A percentile compares a stretch with the other conserved stretches of the same genome.
These are phyloP conservation scores for Penicillium sp. DNA, from an alignment of 2,329 filamentous ascomycete species.

Conservation along the genomic window DNA sequence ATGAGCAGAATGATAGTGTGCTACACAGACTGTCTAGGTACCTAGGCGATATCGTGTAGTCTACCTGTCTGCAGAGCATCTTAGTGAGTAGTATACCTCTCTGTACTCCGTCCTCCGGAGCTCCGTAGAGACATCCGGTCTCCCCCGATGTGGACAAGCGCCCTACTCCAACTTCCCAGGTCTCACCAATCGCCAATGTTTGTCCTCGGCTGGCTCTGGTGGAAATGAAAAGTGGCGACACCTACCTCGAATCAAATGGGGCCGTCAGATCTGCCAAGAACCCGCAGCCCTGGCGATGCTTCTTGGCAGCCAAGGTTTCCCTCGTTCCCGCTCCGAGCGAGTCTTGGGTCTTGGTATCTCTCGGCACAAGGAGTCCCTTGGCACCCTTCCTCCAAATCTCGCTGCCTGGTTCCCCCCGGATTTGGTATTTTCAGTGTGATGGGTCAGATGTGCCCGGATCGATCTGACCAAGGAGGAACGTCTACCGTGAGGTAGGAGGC, in stretches of 20 bases:
- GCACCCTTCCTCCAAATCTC: not conserved
- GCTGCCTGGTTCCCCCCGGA: not conserved
- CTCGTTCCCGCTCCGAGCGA: constrained; percentile 27
- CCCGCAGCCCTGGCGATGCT: constrained; percentile 15
- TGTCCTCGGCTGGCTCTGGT: no score
- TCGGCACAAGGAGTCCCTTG: constrained; percentile 3
- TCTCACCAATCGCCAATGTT: no score
- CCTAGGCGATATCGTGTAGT: no score
- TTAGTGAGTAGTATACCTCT: not conserved
- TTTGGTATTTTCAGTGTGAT: not conserved
- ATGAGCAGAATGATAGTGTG: not conserved
- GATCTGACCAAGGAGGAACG: not conserved
- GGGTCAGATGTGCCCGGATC: not conserved
- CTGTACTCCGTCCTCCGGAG: not conserved
- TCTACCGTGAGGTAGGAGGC: not conserved
- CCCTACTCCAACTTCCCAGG: not conserved
- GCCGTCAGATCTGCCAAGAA: constrained; percentile 17
- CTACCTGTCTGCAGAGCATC: no score
- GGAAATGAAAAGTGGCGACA: constrained; percentile 2
- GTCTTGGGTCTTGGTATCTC: constrained; percentile 19
- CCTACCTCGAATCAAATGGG: not conserved
- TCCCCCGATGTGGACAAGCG: not conserved
- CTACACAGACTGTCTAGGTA: no score
- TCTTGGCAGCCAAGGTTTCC: constrained; percentile 30
- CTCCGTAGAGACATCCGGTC: not conserved